Evolutionary conservation across 495 filamentous ascomycete species (phyloP), one percentile per base, ranked within the genome.

Genomic region (Saxophila tyrrhenica): DNA sequence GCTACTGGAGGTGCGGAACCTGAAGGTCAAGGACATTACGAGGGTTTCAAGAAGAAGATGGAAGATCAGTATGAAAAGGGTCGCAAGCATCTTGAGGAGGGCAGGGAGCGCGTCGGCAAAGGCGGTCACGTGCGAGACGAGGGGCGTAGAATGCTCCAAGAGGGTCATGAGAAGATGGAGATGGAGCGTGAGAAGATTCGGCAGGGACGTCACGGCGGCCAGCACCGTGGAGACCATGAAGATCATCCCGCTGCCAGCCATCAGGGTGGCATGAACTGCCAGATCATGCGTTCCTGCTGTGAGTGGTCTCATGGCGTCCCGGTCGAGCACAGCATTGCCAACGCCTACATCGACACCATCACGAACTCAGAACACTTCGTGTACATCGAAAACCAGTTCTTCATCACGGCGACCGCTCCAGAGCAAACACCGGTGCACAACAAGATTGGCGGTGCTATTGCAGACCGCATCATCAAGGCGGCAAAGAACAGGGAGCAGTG

Each of bases 371-470:
- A 84, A 65, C 86, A 95, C 66, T 95, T 87, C 60, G 69, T 96
- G 38, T 96, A 95, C 68, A 95, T 96, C 17, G 90, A 96, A 70
- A 96, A 96, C 61, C 90, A 96, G 67, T 96, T 96, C 75, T 96
- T 96, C 73, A 96, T 96, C 71, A 95, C 90, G 0, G 87, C 89
- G 2, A 94, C 89, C 0, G 75, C 75, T 16, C 76, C 85, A 43
- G 67, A 78, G 25, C 90, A 94, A 67, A 78, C 75, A 50, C 90
- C 90, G 0, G 83, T 97, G 13, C 75, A 78, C 61, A 97, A 97
- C 67, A 83, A 84, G 69, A 87, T 97, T 49, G 90, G 91, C 39
- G 82, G 79, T 23, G 85, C 87, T 8, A 91, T 97, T 50, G 87
- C 94, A 2, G 86, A 94, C 62, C 83, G 90, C 17, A 89, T 95